These are phyloP conservation scores for Lichina pygmaea DNA, from an alignment of 495 filamentous ascomycete genomes.

Conservation along the genomic window DNA sequence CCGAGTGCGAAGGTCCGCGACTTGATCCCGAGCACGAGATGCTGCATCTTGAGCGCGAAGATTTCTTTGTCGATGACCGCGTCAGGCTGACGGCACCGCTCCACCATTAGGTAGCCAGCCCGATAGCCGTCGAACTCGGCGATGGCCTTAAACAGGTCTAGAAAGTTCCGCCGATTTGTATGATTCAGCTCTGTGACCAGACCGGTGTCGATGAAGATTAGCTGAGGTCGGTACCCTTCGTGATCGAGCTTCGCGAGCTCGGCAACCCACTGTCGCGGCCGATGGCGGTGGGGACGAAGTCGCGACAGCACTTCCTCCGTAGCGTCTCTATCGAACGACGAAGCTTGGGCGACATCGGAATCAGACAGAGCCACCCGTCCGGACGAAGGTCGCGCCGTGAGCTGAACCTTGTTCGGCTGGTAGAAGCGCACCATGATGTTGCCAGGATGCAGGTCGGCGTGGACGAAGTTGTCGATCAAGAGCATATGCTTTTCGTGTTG, in stretches of 20 bases:
- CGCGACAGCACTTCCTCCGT: constrained; percentile 65
- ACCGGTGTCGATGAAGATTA: constrained; percentile 95
- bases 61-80: constrained; percentile 68
- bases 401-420: constrained; percentile 41
- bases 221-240: constrained; percentile 78
- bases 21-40: constrained; percentile 75
- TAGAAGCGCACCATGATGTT: constrained; percentile 99
- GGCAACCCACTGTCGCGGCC: constrained; percentile 37
- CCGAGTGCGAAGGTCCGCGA: constrained; percentile 73
- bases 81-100: constrained; percentile 73
- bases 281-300: constrained; percentile 40
- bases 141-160: constrained; percentile 85
- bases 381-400: constrained; percentile 10
- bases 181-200: constrained; percentile 84
- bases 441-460: constrained; percentile 93
- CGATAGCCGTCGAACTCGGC: constrained; percentile 95
- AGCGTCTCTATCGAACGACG: constrained; percentile 28
- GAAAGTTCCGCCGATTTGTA: constrained; percentile 67
- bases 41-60: constrained; percentile 90
- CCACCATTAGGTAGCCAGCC: constrained; percentile 86
- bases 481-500: constrained; percentile 41
- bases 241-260: constrained; percentile 55
- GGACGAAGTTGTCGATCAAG: constrained; percentile 90
- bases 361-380: neutral
- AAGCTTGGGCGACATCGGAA: constrained; percentile 3